Base-by-base conservation (phyloP, 2,329 filamentous ascomycete genomes). In the Endocalyx cinctus region DNA sequence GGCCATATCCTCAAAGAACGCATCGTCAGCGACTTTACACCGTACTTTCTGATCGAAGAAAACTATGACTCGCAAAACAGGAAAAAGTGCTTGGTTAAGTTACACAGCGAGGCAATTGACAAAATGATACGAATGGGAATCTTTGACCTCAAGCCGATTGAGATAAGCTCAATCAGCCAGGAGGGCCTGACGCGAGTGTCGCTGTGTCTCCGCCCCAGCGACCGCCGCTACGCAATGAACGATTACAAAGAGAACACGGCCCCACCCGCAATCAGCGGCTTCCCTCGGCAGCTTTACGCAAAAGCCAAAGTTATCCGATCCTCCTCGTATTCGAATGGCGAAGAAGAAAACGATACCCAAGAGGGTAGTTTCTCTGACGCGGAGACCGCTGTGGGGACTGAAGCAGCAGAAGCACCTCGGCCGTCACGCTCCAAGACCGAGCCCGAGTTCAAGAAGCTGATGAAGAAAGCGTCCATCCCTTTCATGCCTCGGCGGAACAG, bases 41-140 rank as follows among this genome's bases (percentile, higher is more conserved):
- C 54, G 16, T 55, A 54, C 36, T 56, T 57, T 32, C 30, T 55
- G 5, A 26, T 56, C 17, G 53, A 56, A 31, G 47, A 51, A 32
- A 42, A 41, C 6, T n/a, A n/a, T n/a, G 34, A 41, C 8, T 38
- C 44, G 16, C 37, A 34, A 26, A 39, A 18, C 6, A 42, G 41
- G 41, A 51, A 43, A 2, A 50, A 42, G 11, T 46, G 47, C 30
- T 37, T 57, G 19, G 28, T 48, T 5, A n/a, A n/a, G n/a, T 44
- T 57, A 12, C 47, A 43, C 20, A 43, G 46, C 31, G 42, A 42
- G 10, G 43, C 49, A 5, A 36, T 57, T 4, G 48, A 55, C 27
- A 51, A 55, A 33, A 56, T 57, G 49, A 50, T 53, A 20, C 35
- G 52, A 14, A 48, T 51, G 23, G 54, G 53, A 10, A 46, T 47